These are phyloP conservation scores for Mucor circinelloides DNA, from an alignment of 371 early-diverging fungal genomes.

Conservation along the genomic window DNA sequence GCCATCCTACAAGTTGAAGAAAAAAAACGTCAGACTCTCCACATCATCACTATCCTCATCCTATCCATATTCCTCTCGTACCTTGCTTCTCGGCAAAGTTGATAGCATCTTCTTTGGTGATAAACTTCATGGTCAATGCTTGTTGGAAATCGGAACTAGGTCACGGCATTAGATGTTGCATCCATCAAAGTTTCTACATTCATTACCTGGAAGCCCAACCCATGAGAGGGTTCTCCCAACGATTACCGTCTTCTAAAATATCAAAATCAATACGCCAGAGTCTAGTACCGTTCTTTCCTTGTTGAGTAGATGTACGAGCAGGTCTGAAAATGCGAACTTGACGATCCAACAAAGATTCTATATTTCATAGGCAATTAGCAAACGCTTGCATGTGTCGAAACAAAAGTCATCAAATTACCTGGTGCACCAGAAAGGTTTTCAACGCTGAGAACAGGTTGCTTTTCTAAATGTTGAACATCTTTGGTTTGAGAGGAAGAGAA, in stretches of 20 bases:
- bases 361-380: too few relatives aligned
- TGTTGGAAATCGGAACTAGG: slow-evolving; percentile 82
- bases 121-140: slow-evolving; percentile 84
- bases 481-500: slow-evolving; percentile 25
- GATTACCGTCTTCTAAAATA: slow-evolving; percentile 70
- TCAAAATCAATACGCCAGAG: slow-evolving; percentile 91
- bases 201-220: slow-evolving; percentile 90
- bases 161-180: neutral
- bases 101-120: slow-evolving; percentile 87
- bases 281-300: slow-evolving; percentile 76
- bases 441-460: slow-evolving; percentile 25
- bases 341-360: slow-evolving; percentile 63
- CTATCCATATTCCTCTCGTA: slow-evolving; percentile 3
- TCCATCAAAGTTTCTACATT: neutral
- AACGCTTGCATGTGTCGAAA: neutral
- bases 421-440: slow-evolving; percentile 54
- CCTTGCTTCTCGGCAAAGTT: slow-evolving; percentile 94
- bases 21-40: neutral
- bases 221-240: slow-evolving; percentile 94
- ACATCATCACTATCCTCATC: neutral
- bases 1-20: slow-evolving; percentile 64
- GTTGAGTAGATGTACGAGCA: slow-evolving; percentile 85
- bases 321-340: slow-evolving; percentile 88
- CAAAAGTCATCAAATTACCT: slow-evolving; percentile 26
- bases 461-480: slow-evolving; percentile 37